These are phyloP conservation scores for Globisporangium sylvaticum DNA, from an alignment of 352 stramenopile species.

Conservation along the genomic window DNA sequence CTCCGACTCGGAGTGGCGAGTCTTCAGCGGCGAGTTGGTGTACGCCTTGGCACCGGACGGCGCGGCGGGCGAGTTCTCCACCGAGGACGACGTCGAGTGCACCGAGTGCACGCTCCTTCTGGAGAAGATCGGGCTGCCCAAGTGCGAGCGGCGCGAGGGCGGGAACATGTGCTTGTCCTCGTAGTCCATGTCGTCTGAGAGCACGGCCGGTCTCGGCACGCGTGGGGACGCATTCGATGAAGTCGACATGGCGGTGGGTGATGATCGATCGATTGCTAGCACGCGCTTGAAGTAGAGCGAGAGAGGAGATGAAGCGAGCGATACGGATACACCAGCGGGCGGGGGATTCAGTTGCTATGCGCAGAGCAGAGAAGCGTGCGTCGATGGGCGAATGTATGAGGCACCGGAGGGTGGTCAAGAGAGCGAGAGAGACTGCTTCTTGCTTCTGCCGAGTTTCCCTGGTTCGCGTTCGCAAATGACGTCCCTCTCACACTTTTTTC, in stretches of 20 bases:
- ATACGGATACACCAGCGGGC: neutral
- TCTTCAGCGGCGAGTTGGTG: conserved; percentile 10
- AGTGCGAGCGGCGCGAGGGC: conserved; percentile 12
- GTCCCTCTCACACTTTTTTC: too few relatives aligned
- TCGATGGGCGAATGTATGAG: too few relatives aligned
- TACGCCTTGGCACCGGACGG: conserved; percentile 15
- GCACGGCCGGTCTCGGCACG: conserved; percentile 2
- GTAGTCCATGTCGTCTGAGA: conserved; percentile 17
- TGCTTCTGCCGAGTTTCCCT: too few relatives aligned
- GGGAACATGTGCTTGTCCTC: conserved; percentile 19
- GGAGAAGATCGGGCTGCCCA: conserved; percentile 19
- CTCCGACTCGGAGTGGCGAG: conserved; percentile 17
- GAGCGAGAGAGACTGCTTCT: too few relatives aligned
- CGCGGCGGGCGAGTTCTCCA: conserved; percentile 9
- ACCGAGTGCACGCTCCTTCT: conserved; percentile 14
- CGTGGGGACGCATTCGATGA: conserved; percentile 4
- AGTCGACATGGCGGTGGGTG: conserved; percentile 5
- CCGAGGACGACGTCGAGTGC: conserved; percentile 12
- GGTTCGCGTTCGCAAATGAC: too few relatives aligned
- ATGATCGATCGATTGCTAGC: neutral
- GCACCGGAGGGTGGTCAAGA: too few relatives aligned
- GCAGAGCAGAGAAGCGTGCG: neutral
- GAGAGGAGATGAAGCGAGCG: neutral
- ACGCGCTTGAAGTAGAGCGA: neutral
- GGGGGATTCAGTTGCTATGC: neutral